Percentiles rank a stretch among this genome's conserved stretches.
Evolutionary conservation across 1,284 basidiomycete genomes (phyloP).

Genomic region (Sanghuangporus weigelae): DNA sequence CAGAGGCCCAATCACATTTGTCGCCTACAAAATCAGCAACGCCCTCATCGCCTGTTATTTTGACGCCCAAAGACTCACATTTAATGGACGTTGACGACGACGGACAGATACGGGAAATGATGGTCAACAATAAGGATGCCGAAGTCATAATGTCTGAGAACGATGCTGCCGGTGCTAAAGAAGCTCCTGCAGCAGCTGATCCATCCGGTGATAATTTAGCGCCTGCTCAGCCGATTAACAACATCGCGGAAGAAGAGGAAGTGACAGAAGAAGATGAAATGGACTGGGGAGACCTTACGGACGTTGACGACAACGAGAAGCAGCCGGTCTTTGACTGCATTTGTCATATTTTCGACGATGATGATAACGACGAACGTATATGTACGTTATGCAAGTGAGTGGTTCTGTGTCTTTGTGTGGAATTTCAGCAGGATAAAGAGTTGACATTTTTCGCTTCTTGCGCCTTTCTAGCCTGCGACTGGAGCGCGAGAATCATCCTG

Average conservation of each 20-base stretch:
- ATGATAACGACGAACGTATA: constrained; percentile 8
- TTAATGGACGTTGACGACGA: not conserved
- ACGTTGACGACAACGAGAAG: constrained; percentile 8
- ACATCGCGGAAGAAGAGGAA: not conserved
- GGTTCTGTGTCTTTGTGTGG: not conserved
- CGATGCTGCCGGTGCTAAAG: not conserved
- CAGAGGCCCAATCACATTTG: not conserved
- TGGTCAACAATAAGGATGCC: not conserved
- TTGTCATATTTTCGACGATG: constrained; percentile 13
- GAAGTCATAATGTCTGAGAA: not conserved
- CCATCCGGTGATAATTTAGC: not conserved
- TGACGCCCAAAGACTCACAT: not conserved
- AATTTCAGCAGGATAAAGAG: not conserved
- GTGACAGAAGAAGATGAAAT: constrained; percentile 12
- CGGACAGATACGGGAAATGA: not conserved
- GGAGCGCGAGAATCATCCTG: constrained; percentile 4
- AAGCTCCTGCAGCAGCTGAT: not conserved
- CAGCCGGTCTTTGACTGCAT: constrained; percentile 10
- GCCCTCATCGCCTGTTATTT: not conserved
- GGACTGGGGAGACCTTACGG: constrained; percentile 12
- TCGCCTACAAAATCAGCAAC: not conserved
- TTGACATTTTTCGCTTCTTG: not conserved
- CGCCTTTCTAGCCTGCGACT: constrained; percentile 1
- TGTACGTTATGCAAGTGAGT: constrained; percentile 16
- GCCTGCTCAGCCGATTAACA: not conserved